These are phyloP conservation scores for Penicillium sp. DNA, from an alignment of 2,329 filamentous ascomycete species.

Conservation along the genomic window DNA sequence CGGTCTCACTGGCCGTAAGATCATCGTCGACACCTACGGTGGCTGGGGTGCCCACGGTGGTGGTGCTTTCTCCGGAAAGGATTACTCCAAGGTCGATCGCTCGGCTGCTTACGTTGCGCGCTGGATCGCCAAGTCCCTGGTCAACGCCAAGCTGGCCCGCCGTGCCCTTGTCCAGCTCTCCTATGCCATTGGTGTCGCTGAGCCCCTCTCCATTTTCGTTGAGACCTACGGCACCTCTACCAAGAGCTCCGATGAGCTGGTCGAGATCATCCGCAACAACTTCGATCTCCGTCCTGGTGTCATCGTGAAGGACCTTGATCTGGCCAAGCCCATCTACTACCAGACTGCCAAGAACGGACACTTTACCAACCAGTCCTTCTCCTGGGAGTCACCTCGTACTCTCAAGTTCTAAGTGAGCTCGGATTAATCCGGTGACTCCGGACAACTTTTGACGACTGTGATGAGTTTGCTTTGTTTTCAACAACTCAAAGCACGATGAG, in stretches of 20 bases:
- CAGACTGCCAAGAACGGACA: constrained; percentile 99
- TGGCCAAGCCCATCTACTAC: constrained; percentile 95
- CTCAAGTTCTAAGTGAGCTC: constrained; percentile 74
- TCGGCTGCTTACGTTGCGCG: constrained; percentile 95
- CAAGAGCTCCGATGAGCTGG: constrained; percentile 87
- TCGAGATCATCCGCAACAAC: constrained; percentile 91
- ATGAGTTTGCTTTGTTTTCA: constrained; percentile 52
- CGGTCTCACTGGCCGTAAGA: constrained; percentile 98
- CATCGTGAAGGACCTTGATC: constrained; percentile 94
- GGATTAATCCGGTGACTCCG: constrained; percentile 19
- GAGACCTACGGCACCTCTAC: constrained; percentile 94
- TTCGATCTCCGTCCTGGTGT: constrained; percentile 98
- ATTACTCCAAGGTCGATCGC: constrained; percentile 99
- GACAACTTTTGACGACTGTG: constrained; percentile 43
- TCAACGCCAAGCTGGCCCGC: constrained; percentile 82
- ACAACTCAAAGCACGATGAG: constrained; percentile 49
- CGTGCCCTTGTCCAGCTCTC: constrained; percentile 96
- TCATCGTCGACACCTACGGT: constrained; percentile 99
- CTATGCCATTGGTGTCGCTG: constrained; percentile 97
- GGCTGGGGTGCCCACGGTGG: constrained; percentile 99
- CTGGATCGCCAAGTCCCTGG: constrained; percentile 99
- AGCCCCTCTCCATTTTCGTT: constrained; percentile 97
- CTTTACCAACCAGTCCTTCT: constrained; percentile 98
- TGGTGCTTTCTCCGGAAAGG: constrained; percentile 99
- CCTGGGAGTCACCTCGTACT: constrained; percentile 96